Conservation (phyloP, 2,329 filamentous ascomycete species). For the Alternaria ethzedia region DNA sequence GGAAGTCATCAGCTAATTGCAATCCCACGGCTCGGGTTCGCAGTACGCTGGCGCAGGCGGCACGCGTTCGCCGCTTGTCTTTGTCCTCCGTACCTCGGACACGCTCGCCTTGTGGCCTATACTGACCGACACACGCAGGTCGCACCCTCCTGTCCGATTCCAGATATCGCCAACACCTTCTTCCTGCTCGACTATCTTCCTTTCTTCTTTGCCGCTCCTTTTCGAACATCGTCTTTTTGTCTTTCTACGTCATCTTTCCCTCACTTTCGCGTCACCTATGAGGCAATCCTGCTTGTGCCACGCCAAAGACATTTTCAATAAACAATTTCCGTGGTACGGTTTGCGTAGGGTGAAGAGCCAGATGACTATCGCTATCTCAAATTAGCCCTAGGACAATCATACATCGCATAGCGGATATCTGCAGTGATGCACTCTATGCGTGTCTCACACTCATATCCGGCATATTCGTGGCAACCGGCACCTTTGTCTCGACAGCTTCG, state of each 20-base stretch:
- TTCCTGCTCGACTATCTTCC: neutral
- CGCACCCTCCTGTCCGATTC: neutral
- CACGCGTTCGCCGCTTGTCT: neutral
- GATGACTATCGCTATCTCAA: neutral
- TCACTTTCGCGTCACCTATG: neutral
- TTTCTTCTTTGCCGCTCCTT: neutral
- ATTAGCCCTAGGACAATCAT: neutral
- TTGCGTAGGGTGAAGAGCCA: neutral
- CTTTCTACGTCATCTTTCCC: neutral
- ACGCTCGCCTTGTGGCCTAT: neutral
- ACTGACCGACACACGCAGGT: neutral
- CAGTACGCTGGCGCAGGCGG: neutral
- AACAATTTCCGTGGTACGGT: neutral
- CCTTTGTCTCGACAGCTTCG: neutral
- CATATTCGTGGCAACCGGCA: neutral
- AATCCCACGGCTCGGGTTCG: neutral
- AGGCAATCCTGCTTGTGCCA: neutral
- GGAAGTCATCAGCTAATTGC: neutral
- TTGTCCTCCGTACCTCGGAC: neutral
- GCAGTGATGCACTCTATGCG: neutral
- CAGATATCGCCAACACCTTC: neutral
- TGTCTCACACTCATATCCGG: too few relatives aligned
- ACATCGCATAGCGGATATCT: neutral
- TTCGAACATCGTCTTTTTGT: neutral
- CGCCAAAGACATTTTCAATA: neutral